Percentiles rank a stretch among this genome's conserved stretches.
Conservation (phyloP, 441 rosid genomes). For the Mallotus repandus region DNA sequence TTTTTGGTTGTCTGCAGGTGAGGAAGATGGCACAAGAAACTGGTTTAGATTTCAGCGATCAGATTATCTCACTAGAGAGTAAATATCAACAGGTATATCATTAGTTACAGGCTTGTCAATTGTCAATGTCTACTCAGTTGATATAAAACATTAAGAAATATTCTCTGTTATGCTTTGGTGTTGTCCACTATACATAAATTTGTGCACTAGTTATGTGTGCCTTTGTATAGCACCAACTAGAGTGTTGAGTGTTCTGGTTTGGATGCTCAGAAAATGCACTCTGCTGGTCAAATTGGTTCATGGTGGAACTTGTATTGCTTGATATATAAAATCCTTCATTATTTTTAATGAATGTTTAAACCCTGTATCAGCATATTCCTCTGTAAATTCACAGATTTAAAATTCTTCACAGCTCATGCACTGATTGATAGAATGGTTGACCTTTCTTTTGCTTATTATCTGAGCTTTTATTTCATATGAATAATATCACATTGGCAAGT, state of each 20-base stretch:
- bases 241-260: neutral
- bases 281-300: neutral
- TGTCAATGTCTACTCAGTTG: neutral
- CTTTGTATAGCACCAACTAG: neutral
- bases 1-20: constrained; percentile 53
- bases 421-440: neutral
- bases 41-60: constrained; percentile 84
- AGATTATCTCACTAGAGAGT: constrained; percentile 68
- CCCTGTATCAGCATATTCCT: neutral
- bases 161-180: neutral
- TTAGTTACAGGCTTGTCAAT: neutral
- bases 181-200: no score
- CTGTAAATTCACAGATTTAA: neutral
- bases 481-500: neutral
- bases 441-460: neutral
- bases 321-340: neutral
- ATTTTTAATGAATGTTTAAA: no score
- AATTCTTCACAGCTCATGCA: neutral
- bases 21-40: constrained; percentile 89
- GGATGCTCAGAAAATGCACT: neutral
- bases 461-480: neutral
- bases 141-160: neutral
- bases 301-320: neutral
- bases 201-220: no score
- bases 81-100: constrained; percentile 72